Percentiles rank a stretch among this genome's conserved stretches.
These are phyloP conservation scores for Arctium lappa DNA, from an alignment of 129 eudicot species.

Conservation along the genomic window DNA sequence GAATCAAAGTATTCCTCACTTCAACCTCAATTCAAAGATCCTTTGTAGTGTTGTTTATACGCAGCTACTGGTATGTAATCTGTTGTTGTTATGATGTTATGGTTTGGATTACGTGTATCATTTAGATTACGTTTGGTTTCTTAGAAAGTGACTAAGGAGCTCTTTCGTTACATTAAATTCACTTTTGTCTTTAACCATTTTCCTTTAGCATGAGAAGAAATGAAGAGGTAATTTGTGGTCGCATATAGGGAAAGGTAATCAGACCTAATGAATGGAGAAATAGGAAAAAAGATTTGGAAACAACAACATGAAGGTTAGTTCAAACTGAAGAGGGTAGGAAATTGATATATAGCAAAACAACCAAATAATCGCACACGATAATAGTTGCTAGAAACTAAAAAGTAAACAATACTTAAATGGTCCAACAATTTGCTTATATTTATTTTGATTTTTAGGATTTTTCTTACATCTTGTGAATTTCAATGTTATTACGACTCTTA, in stretches of 20 bases:
- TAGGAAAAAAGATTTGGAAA: not conserved
- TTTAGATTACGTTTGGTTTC: not conserved
- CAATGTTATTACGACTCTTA: no score
- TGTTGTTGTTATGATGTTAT: constrained; percentile 4
- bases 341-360: not conserved
- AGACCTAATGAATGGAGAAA: no score
- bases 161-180: not conserved
- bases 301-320: no score
- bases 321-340: not conserved
- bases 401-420: not conserved
- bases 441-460: not conserved
- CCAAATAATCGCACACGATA: not conserved
- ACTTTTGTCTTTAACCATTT: no score
- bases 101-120: not conserved
- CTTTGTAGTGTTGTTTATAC: constrained; percentile 74
- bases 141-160: not conserved
- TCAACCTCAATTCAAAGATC: constrained; percentile 70
- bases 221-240: not conserved
- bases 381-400: not conserved
- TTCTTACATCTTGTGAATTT: not conserved
- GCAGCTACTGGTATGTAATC: constrained; percentile 55
- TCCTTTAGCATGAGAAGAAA: not conserved
- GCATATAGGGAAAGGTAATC: not conserved
- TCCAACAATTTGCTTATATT: not conserved
- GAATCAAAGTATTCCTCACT: constrained; percentile 61